Conservation (phyloP, 495 filamentous ascomycete species). For the Lasiosphaeria ovina region DNA sequence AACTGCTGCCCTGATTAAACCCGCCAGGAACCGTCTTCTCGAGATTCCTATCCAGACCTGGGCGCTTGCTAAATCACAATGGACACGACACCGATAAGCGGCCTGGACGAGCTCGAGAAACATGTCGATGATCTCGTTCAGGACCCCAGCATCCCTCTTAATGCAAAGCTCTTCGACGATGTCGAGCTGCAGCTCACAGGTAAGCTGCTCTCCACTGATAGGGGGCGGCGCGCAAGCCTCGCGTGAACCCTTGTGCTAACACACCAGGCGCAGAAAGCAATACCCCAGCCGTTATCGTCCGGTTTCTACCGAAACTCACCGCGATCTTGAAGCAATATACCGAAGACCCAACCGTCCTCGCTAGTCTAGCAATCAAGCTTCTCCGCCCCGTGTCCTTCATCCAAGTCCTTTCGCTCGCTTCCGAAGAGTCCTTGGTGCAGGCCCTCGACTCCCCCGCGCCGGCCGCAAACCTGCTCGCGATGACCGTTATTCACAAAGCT, state of each 20-base stretch:
- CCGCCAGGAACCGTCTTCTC: no score
- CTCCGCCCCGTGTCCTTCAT: slow-evolving; percentile 51
- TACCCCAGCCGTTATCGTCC: slow-evolving; percentile 45
- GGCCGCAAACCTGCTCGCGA: slow-evolving; percentile 67
- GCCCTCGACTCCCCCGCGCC: slow-evolving; percentile 59
- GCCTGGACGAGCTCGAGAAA: slow-evolving; percentile 47
- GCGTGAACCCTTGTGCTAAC: neutral
- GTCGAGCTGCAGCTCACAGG: slow-evolving; percentile 54
- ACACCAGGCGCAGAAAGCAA: slow-evolving; percentile 37
- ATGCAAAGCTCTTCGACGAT: slow-evolving; percentile 51
- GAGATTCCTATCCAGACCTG: no score
- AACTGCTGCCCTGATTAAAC: slow-evolving; percentile 14
- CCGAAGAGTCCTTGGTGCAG: slow-evolving; percentile 52
- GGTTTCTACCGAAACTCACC: slow-evolving; percentile 49
- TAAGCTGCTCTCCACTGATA: slow-evolving; percentile 15
- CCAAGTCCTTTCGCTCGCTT: slow-evolving; percentile 50
- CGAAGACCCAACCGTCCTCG: slow-evolving; percentile 50
- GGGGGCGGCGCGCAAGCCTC: neutral
- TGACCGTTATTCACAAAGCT: slow-evolving; percentile 73
- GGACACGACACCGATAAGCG: slow-evolving; percentile 39
- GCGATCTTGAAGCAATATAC: slow-evolving; percentile 47
- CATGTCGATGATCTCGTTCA: slow-evolving; percentile 48
- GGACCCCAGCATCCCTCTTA: slow-evolving; percentile 37
- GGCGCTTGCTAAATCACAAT: slow-evolving; percentile 7
- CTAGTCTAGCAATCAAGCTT: slow-evolving; percentile 52